Conservation (phyloP, 1,284 basidiomycete genomes). For the Rhodotorula sp. region DNA sequence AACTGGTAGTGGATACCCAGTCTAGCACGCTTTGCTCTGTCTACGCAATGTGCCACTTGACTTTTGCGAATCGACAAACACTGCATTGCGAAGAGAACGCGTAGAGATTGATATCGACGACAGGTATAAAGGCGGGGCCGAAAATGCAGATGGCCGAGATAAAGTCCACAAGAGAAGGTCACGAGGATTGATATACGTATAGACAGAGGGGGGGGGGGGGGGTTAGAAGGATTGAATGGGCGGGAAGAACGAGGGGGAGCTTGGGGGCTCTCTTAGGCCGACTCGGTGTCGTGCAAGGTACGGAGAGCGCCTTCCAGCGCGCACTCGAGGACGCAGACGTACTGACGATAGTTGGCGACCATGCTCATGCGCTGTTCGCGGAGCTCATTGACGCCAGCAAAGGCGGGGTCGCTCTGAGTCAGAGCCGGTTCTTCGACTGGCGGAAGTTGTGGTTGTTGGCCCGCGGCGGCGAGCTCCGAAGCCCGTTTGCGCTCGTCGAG, state of each 20-base stretch:
- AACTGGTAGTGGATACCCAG: constrained; percentile 38
- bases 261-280: not conserved
- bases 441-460: constrained; percentile 4
- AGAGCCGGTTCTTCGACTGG: constrained; percentile 13
- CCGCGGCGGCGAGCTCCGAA: not conserved
- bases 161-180: not conserved
- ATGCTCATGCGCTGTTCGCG: constrained; percentile 47
- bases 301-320: constrained; percentile 36
- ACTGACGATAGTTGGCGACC: constrained; percentile 47
- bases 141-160: not conserved
- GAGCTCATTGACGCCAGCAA: constrained; percentile 41
- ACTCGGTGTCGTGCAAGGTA: not conserved
- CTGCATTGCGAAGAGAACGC: not conserved
- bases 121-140: not conserved
- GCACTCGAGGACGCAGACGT: constrained; percentile 42
- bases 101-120: not conserved
- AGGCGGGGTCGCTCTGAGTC: constrained; percentile 37
- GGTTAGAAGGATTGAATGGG: too few species aligned
- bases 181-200: not conserved
- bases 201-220: too few species aligned
- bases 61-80: not conserved
- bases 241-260: not conserved
- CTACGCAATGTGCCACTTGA: not conserved
- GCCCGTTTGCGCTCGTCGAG: constrained; percentile 4
- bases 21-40: too few species aligned